Conservation (phyloP, 805 yeast genomes). For the Ogataea pignaliae region DNA sequence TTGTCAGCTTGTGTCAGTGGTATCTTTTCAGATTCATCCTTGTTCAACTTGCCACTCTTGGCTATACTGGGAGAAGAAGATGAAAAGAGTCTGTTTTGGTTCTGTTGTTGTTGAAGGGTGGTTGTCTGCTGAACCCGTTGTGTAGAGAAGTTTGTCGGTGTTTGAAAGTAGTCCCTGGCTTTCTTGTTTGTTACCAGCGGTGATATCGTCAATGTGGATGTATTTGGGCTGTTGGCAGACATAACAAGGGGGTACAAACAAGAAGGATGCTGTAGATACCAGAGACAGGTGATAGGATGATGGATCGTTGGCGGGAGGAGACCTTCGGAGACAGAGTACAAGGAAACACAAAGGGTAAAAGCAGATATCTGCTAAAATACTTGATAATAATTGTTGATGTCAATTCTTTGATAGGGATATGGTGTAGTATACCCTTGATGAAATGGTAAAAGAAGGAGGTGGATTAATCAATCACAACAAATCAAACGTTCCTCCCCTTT, state of each 20-base stretch:
- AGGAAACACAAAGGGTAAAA: no score
- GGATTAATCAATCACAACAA: background rate
- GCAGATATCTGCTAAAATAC: no score
- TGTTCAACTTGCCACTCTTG: slow-evolving; percentile 8
- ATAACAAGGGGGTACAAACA: slow-evolving; percentile 8
- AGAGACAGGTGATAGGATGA: background rate
- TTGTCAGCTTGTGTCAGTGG: slow-evolving; percentile 78
- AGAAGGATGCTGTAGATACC: background rate
- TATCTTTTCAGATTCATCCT: slow-evolving; percentile 24
- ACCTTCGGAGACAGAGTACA: no score
- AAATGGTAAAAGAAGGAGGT: no score
- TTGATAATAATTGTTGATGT: no score
- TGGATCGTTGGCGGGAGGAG: no score
- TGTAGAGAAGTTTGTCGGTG: slow-evolving; percentile 28
- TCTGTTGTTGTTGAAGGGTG: slow-evolving; percentile 10
- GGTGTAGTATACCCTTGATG: no score
- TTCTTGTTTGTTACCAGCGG: slow-evolving; percentile 46
- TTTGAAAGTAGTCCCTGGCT: slow-evolving; percentile 30
- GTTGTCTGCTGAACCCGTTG: no score
- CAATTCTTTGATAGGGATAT: no score
- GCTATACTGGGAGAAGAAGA: slow-evolving; percentile 25
- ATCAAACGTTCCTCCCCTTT: background rate
- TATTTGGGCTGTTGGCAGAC: slow-evolving; percentile 46
- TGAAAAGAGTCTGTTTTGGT: slow-evolving; percentile 18
- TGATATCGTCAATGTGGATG: slow-evolving; percentile 69